Base-by-base conservation (phyloP, 257 asterid species). In the Solanum lignicaule region DNA sequence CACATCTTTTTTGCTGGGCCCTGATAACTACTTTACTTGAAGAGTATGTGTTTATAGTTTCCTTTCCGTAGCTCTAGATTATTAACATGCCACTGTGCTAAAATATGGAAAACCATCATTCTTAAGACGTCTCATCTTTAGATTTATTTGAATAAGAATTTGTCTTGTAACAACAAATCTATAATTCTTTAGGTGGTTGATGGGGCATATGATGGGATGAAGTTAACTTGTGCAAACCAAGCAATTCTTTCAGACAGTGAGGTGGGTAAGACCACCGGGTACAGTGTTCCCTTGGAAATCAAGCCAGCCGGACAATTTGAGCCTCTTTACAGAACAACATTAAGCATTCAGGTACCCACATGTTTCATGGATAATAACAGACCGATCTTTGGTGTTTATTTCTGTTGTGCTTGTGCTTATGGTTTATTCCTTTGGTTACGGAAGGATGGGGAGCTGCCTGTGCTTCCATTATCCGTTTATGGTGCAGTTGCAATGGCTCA, bases 401-500 rank as follows among this genome's bases (percentile, higher is more conserved):
- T 90, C 81, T 62, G 16, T 55, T 46, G 43, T 16, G 43, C 55
- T 25, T 66, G 31, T 14, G 43, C 68, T 68, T 21, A 72, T 9
- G 31, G 9, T 87, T 79, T 69, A 41, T 84, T 81, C 87, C 87
- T 91, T 82, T 68, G 76, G 20, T 65, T 79, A 83, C 25, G 41
- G 69, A 89, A 96, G 99, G 99, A 97, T 84, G 99, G 98, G 25
- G 99, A 97, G 92, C 91, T 95, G 69, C 99, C 99, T 73, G 98
- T 97, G 89, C 98, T 97, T 88, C 99, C 99, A 3, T 88, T 97
- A 36, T 97, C 99, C 9, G 99, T 97, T 85, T 97, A 95, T 68
- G 99, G 99, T 69, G 95, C 99, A 39, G 94, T 97, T 89, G 96
- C 95, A 68, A 95, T 97, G 99, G 98, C 98, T 85, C 98, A 97